A percentile compares a stretch with the other conserved stretches of the same genome.
Evolutionary conservation across 1,284 basidiomycete genomes (phyloP).

Genomic region (Leccinum angustisporum): DNA sequence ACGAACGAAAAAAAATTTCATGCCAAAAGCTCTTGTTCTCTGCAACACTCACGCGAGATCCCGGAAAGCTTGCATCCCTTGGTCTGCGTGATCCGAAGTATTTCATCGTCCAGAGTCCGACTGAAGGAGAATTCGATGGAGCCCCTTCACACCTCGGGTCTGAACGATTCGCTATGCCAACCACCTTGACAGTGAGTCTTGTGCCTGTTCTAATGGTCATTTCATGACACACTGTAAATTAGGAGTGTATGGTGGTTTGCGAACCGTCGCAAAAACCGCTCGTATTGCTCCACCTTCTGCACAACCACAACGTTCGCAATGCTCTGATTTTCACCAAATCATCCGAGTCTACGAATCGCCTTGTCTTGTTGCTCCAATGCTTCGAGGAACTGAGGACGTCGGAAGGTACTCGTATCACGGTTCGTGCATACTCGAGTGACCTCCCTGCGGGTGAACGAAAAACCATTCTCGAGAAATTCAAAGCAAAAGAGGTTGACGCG

Average conservation of each 20-base stretch:
- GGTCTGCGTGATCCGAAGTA: slow-evolving; percentile 83
- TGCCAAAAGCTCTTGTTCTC: slow-evolving; percentile 98
- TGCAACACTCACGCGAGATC: slow-evolving; percentile 93
- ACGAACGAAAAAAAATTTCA: slow-evolving; percentile 57
- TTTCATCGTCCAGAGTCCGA: slow-evolving; percentile 71
- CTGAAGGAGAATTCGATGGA: slow-evolving; percentile 39
- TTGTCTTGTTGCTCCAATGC: slow-evolving; percentile 81
- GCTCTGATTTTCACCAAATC: slow-evolving; percentile 96
- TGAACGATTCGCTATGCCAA: slow-evolving; percentile 84
- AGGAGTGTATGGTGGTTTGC: slow-evolving; percentile 90
- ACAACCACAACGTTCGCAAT: slow-evolving; percentile 57
- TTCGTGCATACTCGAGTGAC: slow-evolving; percentile 86
- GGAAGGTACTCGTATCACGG: slow-evolving; percentile 40
- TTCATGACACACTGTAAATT: slow-evolving; percentile 1
- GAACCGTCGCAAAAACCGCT: slow-evolving; percentile 85
- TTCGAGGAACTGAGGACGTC: slow-evolving; percentile 61
- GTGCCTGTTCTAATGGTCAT: neutral
- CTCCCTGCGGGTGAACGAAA: slow-evolving; percentile 75
- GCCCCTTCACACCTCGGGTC: slow-evolving; percentile 54
- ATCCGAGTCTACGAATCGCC: slow-evolving; percentile 84
- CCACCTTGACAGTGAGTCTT: slow-evolving; percentile 61
- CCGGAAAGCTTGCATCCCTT: slow-evolving; percentile 85
- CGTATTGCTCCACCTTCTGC: slow-evolving; percentile 84
- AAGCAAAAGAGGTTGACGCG: slow-evolving; percentile 81
- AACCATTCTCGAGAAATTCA: slow-evolving; percentile 79